Conservation (phyloP, 352 stramenopile species). For the Globisporangium barbulae region DNA sequence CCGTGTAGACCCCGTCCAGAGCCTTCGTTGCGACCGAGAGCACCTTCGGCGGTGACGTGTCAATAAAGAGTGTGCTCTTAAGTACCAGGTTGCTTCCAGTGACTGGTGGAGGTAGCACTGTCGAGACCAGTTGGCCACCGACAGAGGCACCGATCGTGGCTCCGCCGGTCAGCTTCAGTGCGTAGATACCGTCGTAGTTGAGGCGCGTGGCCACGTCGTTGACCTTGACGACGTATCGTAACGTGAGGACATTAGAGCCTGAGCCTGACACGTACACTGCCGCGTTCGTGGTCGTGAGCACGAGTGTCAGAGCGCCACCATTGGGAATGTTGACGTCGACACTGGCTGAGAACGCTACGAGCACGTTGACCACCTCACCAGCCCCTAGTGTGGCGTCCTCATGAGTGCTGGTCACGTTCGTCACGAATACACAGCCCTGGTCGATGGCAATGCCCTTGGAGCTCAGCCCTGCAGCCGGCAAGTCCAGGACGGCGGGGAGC, state of each 20-base stretch:
- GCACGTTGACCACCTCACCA: slow-evolving; percentile 63
- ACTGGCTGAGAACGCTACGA: slow-evolving; percentile 37
- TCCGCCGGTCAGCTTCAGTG: slow-evolving; percentile 43
- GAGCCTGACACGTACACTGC: slow-evolving; percentile 46
- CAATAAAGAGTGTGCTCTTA: slow-evolving; percentile 25
- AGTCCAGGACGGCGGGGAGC: slow-evolving; percentile 33
- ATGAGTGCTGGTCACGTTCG: slow-evolving; percentile 33
- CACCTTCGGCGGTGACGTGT: slow-evolving; percentile 36
- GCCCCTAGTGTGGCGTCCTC: slow-evolving; percentile 50
- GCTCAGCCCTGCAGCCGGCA: slow-evolving; percentile 35
- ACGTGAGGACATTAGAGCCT: slow-evolving; percentile 34
- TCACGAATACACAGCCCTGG: slow-evolving; percentile 36
- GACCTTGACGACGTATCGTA: slow-evolving; percentile 51
- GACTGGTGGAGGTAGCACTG: slow-evolving; percentile 29
- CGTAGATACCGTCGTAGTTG: slow-evolving; percentile 37
- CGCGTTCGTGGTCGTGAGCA: slow-evolving; percentile 31
- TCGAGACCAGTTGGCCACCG: slow-evolving; percentile 27
- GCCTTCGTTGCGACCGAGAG: slow-evolving; percentile 33
- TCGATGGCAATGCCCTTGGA: slow-evolving; percentile 60
- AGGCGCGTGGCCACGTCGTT: slow-evolving; percentile 30
- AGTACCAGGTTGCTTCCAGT: slow-evolving; percentile 19
- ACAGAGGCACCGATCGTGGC: slow-evolving; percentile 21
- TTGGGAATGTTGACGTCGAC: slow-evolving; percentile 39
- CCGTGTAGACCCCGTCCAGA: slow-evolving; percentile 40
- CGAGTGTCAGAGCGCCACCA: slow-evolving; percentile 33